Base-by-base conservation (phyloP, 768 basidiomycete genomes). In the Rhizopogon salebrosus region DNA sequence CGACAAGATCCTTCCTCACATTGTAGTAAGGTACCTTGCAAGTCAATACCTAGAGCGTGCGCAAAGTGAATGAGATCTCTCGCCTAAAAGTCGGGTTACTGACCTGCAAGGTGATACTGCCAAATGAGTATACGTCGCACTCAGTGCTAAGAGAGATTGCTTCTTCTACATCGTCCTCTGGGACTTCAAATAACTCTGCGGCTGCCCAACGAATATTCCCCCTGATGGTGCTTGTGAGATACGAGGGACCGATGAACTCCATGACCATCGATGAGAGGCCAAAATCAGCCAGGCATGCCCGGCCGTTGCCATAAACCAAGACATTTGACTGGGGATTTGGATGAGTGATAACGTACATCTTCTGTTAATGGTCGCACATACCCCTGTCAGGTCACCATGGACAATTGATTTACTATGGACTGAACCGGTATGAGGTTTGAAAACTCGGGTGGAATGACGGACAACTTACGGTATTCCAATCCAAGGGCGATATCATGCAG, bases 201-300 rank as follows among this genome's bases (percentile, higher is more conserved):
- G 75, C 76, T 6, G 75, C 71, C 74, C 75, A 76, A 0, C 76
- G 69, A 20, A 75, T 68, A 18, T 72, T 70, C 4, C 77, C 75
- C 23, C 42, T 52, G 27, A 67, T 42, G 22, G 41, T 26, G n/a
- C 16, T 38, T 8, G 49, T 49, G 14, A 39, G 1, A 24, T 49
- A 49, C 5, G 49, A 49, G 61, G 66, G 2, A 18, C 64, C 60
- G 36, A 66, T 60, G 51, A 70, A 62, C 51, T 74, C 71, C 18
- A 60, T 60, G 14, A 70, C 58, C 46, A 76, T 68, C 26, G 57
- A 72, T 20, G 73, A 76, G 5, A 76, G 60, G 3, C 75, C 76
- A 54, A 76, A 76, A 51, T 76, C 76, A 54, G 70, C 71, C 11
- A 78, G 57, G 13, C 67, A 66, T 4, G 69, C 74, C 20, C 65